A percentile compares a stretch with the other conserved stretches of the same genome.
Evolutionary conservation across 352 stramenopile genomes (phyloP).

Genomic region (Phytophthora idaei): DNA sequence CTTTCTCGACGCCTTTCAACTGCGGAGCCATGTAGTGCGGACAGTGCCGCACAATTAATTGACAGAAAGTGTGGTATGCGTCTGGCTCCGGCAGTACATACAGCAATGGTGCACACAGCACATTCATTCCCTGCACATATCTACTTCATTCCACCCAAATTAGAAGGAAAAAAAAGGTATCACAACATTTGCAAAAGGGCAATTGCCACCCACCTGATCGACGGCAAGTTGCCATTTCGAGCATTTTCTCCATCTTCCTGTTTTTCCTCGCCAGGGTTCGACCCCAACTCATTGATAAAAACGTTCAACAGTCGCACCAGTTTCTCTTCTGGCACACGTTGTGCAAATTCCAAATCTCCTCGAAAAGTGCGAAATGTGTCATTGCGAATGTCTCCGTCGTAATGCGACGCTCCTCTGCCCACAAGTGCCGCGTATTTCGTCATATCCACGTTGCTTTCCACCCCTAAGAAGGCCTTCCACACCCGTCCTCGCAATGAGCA

Average conservation of each 20-base stretch:
- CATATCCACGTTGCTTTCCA: slow-evolving; percentile 63
- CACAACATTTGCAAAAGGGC: neutral
- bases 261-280: slow-evolving; percentile 28
- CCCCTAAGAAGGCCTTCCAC: slow-evolving; percentile 90
- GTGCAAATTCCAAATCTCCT: slow-evolving; percentile 85
- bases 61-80: slow-evolving; percentile 91
- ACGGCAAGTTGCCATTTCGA: slow-evolving; percentile 41
- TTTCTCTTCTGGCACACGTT: slow-evolving; percentile 90
- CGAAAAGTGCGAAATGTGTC: slow-evolving; percentile 93
- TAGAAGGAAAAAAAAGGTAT: slow-evolving; percentile 1
- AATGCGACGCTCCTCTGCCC: slow-evolving; percentile 72
- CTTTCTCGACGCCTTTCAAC: slow-evolving; percentile 83
- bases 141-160: slow-evolving; percentile 18
- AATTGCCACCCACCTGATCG: slow-evolving; percentile 40
- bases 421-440: slow-evolving; percentile 76
- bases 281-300: slow-evolving; percentile 88
- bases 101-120: slow-evolving; percentile 89
- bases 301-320: slow-evolving; percentile 91
- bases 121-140: slow-evolving; percentile 95
- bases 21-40: slow-evolving; percentile 91
- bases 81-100: slow-evolving; percentile 93
- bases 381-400: slow-evolving; percentile 90
- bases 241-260: slow-evolving; percentile 25
- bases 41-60: slow-evolving; percentile 87
- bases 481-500: slow-evolving; percentile 85